Percentiles rank a stretch among this genome's conserved stretches.
phyloP scores from a whole-genome alignment of 2,329 filamentous ascomycete species.

The Colletotrichum brevisporum region DNA sequence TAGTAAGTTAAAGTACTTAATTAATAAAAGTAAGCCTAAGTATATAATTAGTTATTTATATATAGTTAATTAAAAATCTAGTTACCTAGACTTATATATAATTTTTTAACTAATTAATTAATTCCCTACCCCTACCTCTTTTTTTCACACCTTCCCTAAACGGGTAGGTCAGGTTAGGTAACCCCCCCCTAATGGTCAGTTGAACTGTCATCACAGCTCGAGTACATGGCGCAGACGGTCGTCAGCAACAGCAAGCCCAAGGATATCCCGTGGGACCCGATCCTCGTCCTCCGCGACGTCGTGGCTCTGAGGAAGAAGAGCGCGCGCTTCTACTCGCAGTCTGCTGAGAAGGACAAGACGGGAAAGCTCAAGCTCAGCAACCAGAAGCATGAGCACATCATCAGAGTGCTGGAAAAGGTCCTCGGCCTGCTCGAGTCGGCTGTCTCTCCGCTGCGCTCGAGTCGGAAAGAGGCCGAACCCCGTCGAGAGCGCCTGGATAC shows the following conservation, averaged over 20 bases:
- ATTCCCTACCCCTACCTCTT: too few relatives aligned
- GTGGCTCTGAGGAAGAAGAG: constrained; percentile 19
- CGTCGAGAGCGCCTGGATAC: background rate
- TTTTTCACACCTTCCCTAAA: too few relatives aligned
- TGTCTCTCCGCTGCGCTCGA: background rate
- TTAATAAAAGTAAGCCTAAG: too few relatives aligned
- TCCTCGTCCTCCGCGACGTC: background rate
- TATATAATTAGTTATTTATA: too few relatives aligned
- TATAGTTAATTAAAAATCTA: too few relatives aligned
- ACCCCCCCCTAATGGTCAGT: too few relatives aligned
- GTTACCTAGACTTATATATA: too few relatives aligned
- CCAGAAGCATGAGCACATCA: constrained; percentile 17
- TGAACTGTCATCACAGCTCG: too few relatives aligned
- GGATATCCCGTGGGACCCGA: constrained; percentile 1
- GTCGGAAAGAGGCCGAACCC: background rate
- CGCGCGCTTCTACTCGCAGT: constrained; percentile 10
- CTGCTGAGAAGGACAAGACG: background rate
- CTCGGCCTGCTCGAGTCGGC: background rate
- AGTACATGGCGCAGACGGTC: background rate
- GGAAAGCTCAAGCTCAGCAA: constrained; percentile 7
- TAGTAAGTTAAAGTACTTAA: too few relatives aligned
- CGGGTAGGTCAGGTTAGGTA: too few relatives aligned
- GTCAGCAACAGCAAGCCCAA: constrained; percentile 21
- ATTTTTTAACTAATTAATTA: too few relatives aligned
- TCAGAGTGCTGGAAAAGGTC: constrained; percentile 20